Percentiles rank a stretch among this genome's conserved stretches.
Conservation (phyloP, 768 basidiomycete genomes). For the Omphalotus guepiniiformis region DNA sequence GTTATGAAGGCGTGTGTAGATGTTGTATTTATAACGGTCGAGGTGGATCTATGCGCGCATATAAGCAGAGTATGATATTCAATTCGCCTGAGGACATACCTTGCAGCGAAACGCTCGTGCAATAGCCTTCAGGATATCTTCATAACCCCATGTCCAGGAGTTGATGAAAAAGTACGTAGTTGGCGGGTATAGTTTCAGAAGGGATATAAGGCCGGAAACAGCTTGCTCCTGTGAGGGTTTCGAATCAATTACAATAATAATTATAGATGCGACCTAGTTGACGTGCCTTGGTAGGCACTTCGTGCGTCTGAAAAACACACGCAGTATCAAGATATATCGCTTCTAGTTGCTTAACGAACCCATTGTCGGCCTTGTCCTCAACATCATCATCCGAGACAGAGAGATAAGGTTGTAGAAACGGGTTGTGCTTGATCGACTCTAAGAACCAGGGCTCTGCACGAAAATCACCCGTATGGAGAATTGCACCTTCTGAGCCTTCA, state of each 20-base stretch:
- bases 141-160: constrained; percentile 96
- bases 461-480: constrained; percentile 93
- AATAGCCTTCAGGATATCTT: constrained; percentile 80
- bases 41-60: constrained; percentile 65
- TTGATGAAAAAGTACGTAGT: constrained; percentile 84
- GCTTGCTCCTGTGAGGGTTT: constrained; percentile 54
- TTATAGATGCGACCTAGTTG: neutral
- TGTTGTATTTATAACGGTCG: constrained; percentile 79
- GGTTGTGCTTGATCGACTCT: constrained; percentile 61
- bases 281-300: constrained; percentile 59
- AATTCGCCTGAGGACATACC: constrained; percentile 28
- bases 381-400: constrained; percentile 22
- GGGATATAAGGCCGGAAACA: constrained; percentile 56
- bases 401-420: constrained; percentile 70
- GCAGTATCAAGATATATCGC: constrained; percentile 86
- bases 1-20: constrained; percentile 49
- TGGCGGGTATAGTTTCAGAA: constrained; percentile 65
- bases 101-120: constrained; percentile 59
- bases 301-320: constrained; percentile 45
- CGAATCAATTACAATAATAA: neutral
- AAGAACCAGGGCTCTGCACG: constrained; percentile 84
- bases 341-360: constrained; percentile 48
- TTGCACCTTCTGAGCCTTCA: constrained; percentile 60
- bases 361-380: neutral
- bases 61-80: neutral